Evolutionary conservation across 2,329 filamentous ascomycete genomes (phyloP).

Genomic region (Aureobasidium mangrovei): DNA sequence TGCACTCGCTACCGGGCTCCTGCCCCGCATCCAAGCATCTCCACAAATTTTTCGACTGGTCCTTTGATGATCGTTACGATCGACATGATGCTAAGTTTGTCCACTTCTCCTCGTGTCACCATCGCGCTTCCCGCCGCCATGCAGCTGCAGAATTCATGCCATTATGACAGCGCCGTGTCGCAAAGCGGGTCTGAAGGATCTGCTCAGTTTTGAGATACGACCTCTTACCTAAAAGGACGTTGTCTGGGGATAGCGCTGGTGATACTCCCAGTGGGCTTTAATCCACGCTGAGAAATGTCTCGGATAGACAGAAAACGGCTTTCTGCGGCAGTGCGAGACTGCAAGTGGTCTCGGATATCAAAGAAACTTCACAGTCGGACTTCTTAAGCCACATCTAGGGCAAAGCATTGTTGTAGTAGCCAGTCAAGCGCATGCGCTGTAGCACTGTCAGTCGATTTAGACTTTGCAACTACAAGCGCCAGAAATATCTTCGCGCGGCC

Average conservation of each 20-base stretch:
- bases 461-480: conserved; percentile 6
- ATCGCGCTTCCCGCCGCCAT: background rate
- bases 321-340: conserved; percentile 5
- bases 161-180: background rate
- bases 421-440: background rate
- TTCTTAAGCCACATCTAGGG: background rate
- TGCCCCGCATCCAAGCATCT: background rate
- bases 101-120: background rate
- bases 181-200: conserved; percentile 1
- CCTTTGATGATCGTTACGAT: conserved; percentile 6
- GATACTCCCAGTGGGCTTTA: background rate
- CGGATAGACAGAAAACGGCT: background rate
- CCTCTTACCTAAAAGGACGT: background rate
- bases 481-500: background rate
- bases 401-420: background rate
- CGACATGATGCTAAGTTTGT: conserved; percentile 6
- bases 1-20: too few relatives aligned
- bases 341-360: background rate
- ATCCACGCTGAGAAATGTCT: conserved; percentile 9
- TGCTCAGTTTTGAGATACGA: background rate
- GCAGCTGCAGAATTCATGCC: background rate
- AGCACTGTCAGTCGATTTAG: background rate
- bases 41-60: background rate
- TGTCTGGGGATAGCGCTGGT: too few relatives aligned
- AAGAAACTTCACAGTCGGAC: background rate